Conservation (phyloP, 2,329 filamentous ascomycete species). For the Sclerotinia minor region DNA sequence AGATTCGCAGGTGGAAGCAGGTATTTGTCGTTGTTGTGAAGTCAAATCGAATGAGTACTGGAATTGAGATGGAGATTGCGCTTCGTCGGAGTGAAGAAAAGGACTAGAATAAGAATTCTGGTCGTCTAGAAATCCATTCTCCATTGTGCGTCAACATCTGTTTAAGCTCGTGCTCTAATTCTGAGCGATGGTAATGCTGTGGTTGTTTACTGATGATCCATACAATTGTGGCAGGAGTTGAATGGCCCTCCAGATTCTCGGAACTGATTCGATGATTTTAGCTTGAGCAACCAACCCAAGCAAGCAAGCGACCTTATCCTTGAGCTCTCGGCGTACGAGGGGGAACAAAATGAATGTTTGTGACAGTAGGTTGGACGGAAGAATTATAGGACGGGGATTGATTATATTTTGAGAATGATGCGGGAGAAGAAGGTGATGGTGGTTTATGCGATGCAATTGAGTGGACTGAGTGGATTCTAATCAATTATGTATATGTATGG, state of each 20-base stretch:
- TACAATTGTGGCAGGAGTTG: slow-evolving; percentile 27
- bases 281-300: slow-evolving; percentile 22
- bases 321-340: slow-evolving; percentile 19
- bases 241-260: slow-evolving; percentile 20
- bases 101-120: slow-evolving; percentile 41
- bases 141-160: slow-evolving; percentile 41
- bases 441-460: slow-evolving; percentile 19
- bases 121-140: slow-evolving; percentile 40
- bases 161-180: slow-evolving; percentile 23
- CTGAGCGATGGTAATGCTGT: slow-evolving; percentile 21
- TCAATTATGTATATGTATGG: background rate
- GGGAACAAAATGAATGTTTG: slow-evolving; percentile 9
- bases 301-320: slow-evolving; percentile 23
- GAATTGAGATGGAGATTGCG: slow-evolving; percentile 14
- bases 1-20: slow-evolving; percentile 29
- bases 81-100: slow-evolving; percentile 23
- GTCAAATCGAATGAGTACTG: slow-evolving; percentile 30
- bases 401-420: slow-evolving; percentile 12
- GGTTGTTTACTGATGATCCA: slow-evolving; percentile 25
- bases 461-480: slow-evolving; percentile 1
- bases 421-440: slow-evolving; percentile 6
- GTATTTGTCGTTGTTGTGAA: slow-evolving; percentile 28
- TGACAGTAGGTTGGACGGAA: slow-evolving; percentile 11
- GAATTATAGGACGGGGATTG: slow-evolving; percentile 12
- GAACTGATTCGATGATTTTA: slow-evolving; percentile 20